A percentile compares a stretch with the other conserved stretches of the same genome.
Evolutionary conservation across 2,329 filamentous ascomycete species (phyloP).

Genomic region (Dothistroma septosporum): DNA sequence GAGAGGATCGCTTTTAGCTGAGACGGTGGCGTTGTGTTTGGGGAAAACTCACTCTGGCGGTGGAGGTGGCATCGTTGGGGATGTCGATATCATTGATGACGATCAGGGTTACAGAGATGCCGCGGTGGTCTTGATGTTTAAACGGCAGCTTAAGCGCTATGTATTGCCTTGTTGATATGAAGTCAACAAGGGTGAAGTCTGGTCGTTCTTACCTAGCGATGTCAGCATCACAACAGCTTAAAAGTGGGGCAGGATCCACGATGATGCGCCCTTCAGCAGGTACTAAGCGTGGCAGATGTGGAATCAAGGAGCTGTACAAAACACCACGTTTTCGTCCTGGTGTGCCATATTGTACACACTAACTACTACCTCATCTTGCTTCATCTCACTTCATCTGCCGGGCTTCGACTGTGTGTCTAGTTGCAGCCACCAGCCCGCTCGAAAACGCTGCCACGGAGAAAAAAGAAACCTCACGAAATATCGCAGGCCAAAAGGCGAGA

Average conservation of each 20-base stretch:
- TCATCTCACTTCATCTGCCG: not conserved
- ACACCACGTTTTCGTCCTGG: not conserved
- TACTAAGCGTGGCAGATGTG: not conserved
- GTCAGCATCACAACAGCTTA: not conserved
- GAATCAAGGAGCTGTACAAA: not conserved
- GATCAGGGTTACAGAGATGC: not conserved
- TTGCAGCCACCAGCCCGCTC: constrained; percentile 6
- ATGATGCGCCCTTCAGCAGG: not conserved
- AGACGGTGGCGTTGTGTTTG: not conserved
- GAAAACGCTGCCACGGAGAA: constrained; percentile 13
- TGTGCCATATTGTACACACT: not conserved
- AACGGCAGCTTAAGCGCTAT: not conserved
- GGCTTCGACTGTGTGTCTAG: not conserved
- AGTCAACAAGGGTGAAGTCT: not conserved
- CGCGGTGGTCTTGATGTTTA: not conserved
- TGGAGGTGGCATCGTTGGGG: not conserved
- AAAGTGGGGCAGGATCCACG: not conserved
- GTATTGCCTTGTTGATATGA: not conserved
- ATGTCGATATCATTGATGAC: not conserved
- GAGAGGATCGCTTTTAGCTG: not conserved
- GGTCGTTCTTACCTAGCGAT: not conserved
- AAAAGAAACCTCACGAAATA: not conserved
- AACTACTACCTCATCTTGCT: not conserved
- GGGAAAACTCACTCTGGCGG: not conserved
- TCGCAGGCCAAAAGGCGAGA: constrained; percentile 1